Evolutionary conservation across 2,329 filamentous ascomycete genomes (phyloP).

Genomic region (Colletotrichum ledebouriae): DNA sequence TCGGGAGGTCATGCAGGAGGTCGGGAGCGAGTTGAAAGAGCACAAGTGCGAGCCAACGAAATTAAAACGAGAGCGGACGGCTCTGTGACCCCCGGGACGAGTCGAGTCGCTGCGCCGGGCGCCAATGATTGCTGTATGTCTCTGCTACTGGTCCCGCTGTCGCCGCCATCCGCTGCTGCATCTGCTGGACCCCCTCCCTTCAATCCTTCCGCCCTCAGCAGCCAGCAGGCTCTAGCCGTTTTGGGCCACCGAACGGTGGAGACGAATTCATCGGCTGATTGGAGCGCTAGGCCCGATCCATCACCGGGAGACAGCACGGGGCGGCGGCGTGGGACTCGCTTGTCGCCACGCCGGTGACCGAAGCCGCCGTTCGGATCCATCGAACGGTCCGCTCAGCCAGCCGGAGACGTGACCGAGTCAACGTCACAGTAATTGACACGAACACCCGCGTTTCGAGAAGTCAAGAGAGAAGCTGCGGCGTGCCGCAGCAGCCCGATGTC

Average conservation of each 20-base stretch:
- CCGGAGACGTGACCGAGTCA: not conserved
- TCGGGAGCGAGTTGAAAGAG: constrained; percentile 22
- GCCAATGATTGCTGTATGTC: constrained; percentile 14
- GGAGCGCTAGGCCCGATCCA: constrained; percentile 26
- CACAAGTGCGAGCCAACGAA: constrained; percentile 27
- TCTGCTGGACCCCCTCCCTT: constrained; percentile 29
- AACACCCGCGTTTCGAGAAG: not conserved
- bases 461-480: not conserved
- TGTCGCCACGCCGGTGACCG: constrained; percentile 34
- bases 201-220: constrained; percentile 6
- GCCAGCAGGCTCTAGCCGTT: constrained; percentile 19
- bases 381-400: not conserved
- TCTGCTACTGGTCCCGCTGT: constrained; percentile 12
- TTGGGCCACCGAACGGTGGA: constrained; percentile 33
- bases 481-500: not conserved
- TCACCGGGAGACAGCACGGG: constrained; percentile 32
- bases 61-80: constrained; percentile 33
- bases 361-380: constrained; percentile 25
- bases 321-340: constrained; percentile 8
- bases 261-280: not conserved
- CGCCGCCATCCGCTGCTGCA: constrained; percentile 7
- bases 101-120: constrained; percentile 16
- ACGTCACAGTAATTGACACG: not conserved
- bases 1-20: constrained; percentile 28
- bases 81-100: constrained; percentile 31